These are phyloP conservation scores for Xerocomellus intermedius DNA, from an alignment of 768 basidiomycete species.

Conservation along the genomic window DNA sequence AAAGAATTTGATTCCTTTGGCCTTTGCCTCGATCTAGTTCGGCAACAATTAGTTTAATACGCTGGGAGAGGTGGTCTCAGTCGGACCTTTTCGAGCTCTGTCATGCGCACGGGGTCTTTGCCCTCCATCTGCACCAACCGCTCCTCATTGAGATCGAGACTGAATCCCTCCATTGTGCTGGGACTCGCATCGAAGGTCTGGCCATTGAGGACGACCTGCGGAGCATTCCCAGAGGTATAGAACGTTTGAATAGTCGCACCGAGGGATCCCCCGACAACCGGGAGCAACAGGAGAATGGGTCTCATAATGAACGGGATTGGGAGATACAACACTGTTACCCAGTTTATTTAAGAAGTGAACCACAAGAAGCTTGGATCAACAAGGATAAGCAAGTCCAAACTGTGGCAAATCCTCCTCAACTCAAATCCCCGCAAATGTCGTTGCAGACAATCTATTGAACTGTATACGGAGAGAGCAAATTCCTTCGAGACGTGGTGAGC, in stretches of 20 bases:
- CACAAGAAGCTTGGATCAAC: background rate
- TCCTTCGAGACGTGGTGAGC: too few species aligned
- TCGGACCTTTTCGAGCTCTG: slow-evolving; percentile 84
- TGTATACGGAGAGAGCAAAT: too few species aligned
- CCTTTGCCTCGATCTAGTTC: slow-evolving; percentile 70
- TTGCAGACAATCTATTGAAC: too few species aligned
- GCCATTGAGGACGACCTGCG: slow-evolving; percentile 29
- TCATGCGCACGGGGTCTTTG: slow-evolving; percentile 71
- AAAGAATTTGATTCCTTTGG: slow-evolving; percentile 78
- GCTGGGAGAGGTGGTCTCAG: too few species aligned
- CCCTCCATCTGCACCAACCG: slow-evolving; percentile 78
- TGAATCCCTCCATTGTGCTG: slow-evolving; percentile 46
- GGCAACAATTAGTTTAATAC: background rate
- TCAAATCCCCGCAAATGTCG: too few species aligned
- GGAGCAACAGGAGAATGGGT: slow-evolving; percentile 16
- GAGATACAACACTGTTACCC: background rate
- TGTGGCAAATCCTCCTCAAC: background rate
- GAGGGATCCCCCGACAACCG: slow-evolving; percentile 19
- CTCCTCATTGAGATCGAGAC: slow-evolving; percentile 66
- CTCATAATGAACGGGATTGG: slow-evolving; percentile 6
- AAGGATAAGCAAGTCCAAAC: slow-evolving; percentile 12
- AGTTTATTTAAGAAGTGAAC: background rate
- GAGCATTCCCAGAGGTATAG: slow-evolving; percentile 1
- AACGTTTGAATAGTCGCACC: slow-evolving; percentile 17
- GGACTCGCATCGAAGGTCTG: slow-evolving; percentile 24